phyloP scores from a whole-genome alignment of 2,329 filamentous ascomycete genomes.

The Lecanoromycetidae sp. region DNA sequence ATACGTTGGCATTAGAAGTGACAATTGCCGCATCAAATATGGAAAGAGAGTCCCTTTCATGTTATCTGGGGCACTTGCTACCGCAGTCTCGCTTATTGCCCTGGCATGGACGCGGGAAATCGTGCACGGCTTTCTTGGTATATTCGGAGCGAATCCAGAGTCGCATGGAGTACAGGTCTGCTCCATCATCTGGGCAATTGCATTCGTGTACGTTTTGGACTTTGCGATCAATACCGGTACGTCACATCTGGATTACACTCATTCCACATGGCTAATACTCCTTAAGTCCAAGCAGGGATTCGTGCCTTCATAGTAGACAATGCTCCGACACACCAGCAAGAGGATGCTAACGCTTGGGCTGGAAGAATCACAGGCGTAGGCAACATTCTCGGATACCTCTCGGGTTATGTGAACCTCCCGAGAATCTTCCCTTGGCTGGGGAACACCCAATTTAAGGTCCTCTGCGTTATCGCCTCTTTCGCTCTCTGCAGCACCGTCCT shows the following conservation, averaged over 20 bases:
- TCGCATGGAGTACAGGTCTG: slow-evolving; percentile 51
- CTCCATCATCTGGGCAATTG: slow-evolving; percentile 66
- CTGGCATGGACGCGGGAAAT: slow-evolving; percentile 65
- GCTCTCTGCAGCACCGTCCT: slow-evolving; percentile 57
- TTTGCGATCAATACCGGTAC: slow-evolving; percentile 89
- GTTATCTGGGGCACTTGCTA: slow-evolving; percentile 55
- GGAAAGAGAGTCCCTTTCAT: slow-evolving; percentile 76
- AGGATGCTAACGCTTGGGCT: slow-evolving; percentile 87
- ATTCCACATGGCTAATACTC: not conserved
- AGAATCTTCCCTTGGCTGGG: slow-evolving; percentile 65
- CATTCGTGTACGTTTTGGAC: slow-evolving; percentile 82
- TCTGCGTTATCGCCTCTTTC: slow-evolving; percentile 73
- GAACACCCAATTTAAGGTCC: slow-evolving; percentile 80
- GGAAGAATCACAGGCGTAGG: slow-evolving; percentile 75
- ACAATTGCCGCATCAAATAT: slow-evolving; percentile 62
- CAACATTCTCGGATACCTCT: slow-evolving; percentile 82
- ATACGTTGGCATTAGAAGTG: slow-evolving; percentile 69
- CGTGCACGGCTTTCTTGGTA: slow-evolving; percentile 51
- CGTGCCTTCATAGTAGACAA: slow-evolving; percentile 90
- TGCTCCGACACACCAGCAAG: slow-evolving; percentile 83
- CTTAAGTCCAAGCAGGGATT: slow-evolving; percentile 70
- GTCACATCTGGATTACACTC: slow-evolving; percentile 21
- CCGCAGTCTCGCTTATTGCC: slow-evolving; percentile 53
- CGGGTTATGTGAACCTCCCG: slow-evolving; percentile 72
- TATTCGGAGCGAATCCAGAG: slow-evolving; percentile 57